Conservation (phyloP, 768 basidiomycete species). For the Auricularia cornea region DNA sequence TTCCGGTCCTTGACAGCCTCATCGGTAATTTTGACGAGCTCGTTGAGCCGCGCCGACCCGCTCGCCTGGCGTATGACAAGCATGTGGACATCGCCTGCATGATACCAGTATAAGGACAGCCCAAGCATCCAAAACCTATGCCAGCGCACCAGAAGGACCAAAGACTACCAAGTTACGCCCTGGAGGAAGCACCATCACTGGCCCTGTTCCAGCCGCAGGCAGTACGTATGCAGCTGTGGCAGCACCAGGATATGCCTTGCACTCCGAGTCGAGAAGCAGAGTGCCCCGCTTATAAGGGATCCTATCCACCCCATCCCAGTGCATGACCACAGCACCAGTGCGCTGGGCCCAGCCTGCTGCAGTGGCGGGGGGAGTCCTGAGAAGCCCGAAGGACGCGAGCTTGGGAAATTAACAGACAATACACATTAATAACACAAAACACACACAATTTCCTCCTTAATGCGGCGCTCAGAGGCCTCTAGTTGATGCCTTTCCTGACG, state of each 20-base stretch:
- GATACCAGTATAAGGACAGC: no score
- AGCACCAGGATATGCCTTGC: not conserved
- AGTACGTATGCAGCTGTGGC: not conserved
- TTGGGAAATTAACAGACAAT: not conserved
- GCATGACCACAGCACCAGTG: not conserved
- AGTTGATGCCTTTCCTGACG: no score
- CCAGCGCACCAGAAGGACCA: not conserved
- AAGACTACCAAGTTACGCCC: not conserved
- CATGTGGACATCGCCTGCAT: not conserved
- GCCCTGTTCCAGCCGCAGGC: not conserved
- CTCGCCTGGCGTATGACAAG: not conserved
- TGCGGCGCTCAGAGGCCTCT: not conserved
- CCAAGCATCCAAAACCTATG: not conserved
- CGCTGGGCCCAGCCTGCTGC: not conserved
- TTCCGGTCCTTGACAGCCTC: not conserved
- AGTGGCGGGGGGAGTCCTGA: not conserved
- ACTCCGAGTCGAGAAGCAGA: not conserved
- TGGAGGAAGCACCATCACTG: not conserved
- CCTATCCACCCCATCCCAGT: not conserved
- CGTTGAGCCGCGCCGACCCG: not conserved
- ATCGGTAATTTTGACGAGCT: not conserved
- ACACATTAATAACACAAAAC: not conserved
- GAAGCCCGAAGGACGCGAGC: not conserved
- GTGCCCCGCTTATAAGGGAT: not conserved
- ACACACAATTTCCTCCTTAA: not conserved